Base-by-base conservation (phyloP, 2,329 filamentous ascomycete genomes). In the Colletotrichum salicis region DNA sequence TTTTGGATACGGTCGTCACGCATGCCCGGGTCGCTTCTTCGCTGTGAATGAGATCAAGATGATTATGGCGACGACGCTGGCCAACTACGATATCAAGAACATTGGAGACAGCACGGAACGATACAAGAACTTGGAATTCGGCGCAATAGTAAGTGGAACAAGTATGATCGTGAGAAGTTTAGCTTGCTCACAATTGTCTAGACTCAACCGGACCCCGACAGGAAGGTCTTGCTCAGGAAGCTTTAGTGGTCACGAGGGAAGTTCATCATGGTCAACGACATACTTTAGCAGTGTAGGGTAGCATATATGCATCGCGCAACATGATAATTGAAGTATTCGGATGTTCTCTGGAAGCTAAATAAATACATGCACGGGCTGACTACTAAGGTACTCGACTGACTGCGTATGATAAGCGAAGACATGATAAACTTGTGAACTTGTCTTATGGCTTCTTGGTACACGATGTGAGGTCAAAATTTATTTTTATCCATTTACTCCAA, bases 41-140 rank as follows among this genome's bases (percentile, higher is more conserved):
- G 84, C 84, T 11, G 78, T 78, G 29, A 81, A 84, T 72, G 82
- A 85, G 78, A 83, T 85, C 77, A 86, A 86, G 76, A 76, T 85
- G 73, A 80, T 85, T 22, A 73, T 86, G 15, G 80, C 82, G 1
- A 76, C 82, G 57, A 76, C 83, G 4, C 73, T 86, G 55, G 81
- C 85, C 0, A 81, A 79, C 33, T 84, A 85, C 73, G 83, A 85
- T 27, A 71, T 82, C 68, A 76, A 74, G 64, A 76, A 81, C 11
- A 71, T 66, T 3, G 79, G 78, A 2, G 80, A 79, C 62, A 76
- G 41, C 15, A 72, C 35, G 2, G 59, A 72, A 6, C 64, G 71
- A 54, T 65, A 72, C 37, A 48, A 63, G 19, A 62, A 72, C 4
- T 19, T 72, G 37, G 51, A 62, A 4, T 66, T 57, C 22, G 73